Evolutionary conservation across 2,329 filamentous ascomycete species (phyloP), one percentile per base, ranked within the genome.

Genomic region (Trichoderma afroharzianum): DNA sequence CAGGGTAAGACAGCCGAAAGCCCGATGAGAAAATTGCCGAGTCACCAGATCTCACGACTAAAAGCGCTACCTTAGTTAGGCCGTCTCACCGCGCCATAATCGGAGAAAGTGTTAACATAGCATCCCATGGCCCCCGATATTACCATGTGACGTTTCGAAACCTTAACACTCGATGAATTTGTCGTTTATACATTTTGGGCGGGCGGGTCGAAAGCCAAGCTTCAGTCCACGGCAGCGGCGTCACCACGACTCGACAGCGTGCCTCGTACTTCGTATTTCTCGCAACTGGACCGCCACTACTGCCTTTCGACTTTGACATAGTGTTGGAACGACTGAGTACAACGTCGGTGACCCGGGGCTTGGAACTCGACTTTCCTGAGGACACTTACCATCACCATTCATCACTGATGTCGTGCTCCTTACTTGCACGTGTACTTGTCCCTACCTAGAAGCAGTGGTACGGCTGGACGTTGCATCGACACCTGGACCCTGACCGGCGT

Each of bases 121-220:
- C 53, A 21, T 59, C 36, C 53, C 26, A 12, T 8, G 28, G 33
- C n/a, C 53, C 53, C 55, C 64, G 24, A 58, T 59, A 59, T 59
- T 47, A 26, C 36, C 26, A 53, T 69, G 57, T 61, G 57, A 67
- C n/a, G 39, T 33, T 69, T 69, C 57, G 39, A 69, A 69, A 69
- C 57, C 57, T 62, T 61, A 36, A 62, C 11, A n/a, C n/a, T 14
- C 4, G 14, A 39, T 30, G 6, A n/a, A 57, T 18, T 6, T 28
- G 26, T 57, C 53, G 30, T n/a, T 57, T 36, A 32, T 53, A 63
- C 21, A 24, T 50, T 50, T 43, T 26, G 39, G 18, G 21, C 36
- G 32, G 53, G 26, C 32, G 33, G 30, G 28, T 43, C 50, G 8
- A 59, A 53, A 26, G 15, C 15, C 67, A 36, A 53, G 15, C 26